Evolutionary conservation across 805 yeast species (phyloP).

Genomic region (Cephaloascus fragrans): DNA sequence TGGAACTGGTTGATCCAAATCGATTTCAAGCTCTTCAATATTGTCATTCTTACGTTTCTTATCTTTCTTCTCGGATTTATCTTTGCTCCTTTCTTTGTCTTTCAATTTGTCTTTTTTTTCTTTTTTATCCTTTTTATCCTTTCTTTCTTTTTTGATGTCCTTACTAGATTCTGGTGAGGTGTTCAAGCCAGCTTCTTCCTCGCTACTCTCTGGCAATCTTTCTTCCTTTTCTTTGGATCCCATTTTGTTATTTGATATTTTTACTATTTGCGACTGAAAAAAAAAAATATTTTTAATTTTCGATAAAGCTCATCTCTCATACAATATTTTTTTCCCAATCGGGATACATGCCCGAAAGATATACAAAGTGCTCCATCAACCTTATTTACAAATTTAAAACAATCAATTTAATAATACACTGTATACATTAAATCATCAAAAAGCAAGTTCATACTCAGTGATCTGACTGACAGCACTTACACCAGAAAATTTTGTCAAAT

Average conservation of each 20-base stretch:
- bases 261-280: too few relatives aligned
- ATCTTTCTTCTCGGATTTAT: constrained; percentile 12
- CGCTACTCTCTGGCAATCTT: constrained; percentile 2
- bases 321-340: too few relatives aligned
- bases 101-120: too few relatives aligned
- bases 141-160: constrained; percentile 3
- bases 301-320: too few relatives aligned
- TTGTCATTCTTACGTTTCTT: constrained; percentile 13
- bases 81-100: constrained; percentile 8
- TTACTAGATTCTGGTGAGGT: constrained; percentile 4
- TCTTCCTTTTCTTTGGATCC: neutral
- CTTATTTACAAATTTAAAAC: too few relatives aligned
- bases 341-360: too few relatives aligned
- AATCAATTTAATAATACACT: too few relatives aligned
- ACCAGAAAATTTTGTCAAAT: neutral
- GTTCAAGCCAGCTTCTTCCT: constrained; percentile 4
- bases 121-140: constrained; percentile 10
- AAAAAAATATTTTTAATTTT: too few relatives aligned
- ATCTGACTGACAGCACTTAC: neutral
- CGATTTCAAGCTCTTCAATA: constrained; percentile 55
- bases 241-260: too few relatives aligned
- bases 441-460: neutral
- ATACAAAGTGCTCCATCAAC: too few relatives aligned
- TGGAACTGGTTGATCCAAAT: constrained; percentile 64
- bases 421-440: too few relatives aligned